Percentiles rank a stretch among this genome's conserved stretches.
These are phyloP conservation scores for Ceratocystis destructans DNA, from an alignment of 2,329 filamentous ascomycete genomes.

Conservation along the genomic window DNA sequence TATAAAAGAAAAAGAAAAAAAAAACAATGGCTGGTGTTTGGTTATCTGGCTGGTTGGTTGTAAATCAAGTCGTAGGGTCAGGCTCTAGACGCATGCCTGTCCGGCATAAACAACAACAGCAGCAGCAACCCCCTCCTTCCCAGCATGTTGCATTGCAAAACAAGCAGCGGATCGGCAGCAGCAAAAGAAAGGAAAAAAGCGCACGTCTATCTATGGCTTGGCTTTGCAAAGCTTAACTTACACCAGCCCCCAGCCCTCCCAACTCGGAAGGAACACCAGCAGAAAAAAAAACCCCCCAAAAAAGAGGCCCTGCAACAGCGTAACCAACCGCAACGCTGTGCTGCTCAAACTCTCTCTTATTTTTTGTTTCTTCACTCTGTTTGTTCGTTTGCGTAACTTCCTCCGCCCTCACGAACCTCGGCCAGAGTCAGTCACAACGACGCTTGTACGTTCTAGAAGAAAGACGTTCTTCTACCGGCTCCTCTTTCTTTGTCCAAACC, in stretches of 20 bases:
- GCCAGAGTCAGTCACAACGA: not conserved
- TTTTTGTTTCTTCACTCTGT: not conserved
- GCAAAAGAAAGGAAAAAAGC: not conserved
- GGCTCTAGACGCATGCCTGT: not conserved
- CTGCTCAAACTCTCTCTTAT: not conserved
- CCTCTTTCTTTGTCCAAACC: not conserved
- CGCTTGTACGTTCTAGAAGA: conserved; percentile 3
- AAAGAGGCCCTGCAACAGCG: not conserved
- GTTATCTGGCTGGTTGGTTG: not conserved
- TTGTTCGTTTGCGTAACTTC: not conserved
- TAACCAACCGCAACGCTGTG: not conserved
- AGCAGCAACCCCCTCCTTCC: not conserved
- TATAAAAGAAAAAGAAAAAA: too few relatives aligned
- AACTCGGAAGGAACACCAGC: not conserved
- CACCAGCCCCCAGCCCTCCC: not conserved
- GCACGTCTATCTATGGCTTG: not conserved
- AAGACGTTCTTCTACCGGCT: not conserved
- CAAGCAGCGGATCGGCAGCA: not conserved
- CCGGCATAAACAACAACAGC: not conserved
- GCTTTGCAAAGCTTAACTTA: not conserved
- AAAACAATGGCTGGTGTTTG: not conserved
- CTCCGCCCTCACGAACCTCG: not conserved
- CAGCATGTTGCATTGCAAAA: not conserved
- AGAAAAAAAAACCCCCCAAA: not conserved
- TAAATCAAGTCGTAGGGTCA: not conserved